Evolutionary conservation across 176 grass and related monocot genomes (phyloP).

Genomic region (Themeda triandra): DNA sequence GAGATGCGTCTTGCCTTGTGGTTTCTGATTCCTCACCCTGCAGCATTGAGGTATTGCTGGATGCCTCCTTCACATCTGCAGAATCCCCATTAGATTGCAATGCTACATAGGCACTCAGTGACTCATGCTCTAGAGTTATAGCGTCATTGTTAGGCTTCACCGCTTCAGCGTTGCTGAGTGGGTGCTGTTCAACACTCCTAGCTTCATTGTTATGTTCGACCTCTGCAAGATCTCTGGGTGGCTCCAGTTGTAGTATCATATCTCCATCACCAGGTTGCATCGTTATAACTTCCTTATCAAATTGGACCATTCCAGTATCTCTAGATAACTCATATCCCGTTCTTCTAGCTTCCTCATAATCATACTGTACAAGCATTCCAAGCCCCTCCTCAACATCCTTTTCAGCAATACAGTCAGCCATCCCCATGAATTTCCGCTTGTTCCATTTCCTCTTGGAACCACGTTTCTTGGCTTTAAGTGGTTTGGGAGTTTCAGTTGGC

Average conservation of each 20-base stretch:
- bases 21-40: background rate
- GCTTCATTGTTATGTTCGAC: background rate
- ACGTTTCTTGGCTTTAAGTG: constrained; percentile 56
- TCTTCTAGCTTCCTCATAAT: background rate
- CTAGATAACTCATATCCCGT: too few species aligned
- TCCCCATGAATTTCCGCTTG: constrained; percentile 53
- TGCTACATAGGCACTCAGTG: background rate
- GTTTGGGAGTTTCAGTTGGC: constrained; percentile 20
- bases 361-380: background rate
- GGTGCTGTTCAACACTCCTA: background rate
- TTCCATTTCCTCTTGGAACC: constrained; percentile 78
- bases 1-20: background rate
- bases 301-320: background rate
- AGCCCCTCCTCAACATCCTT: constrained; percentile 24
- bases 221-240: background rate
- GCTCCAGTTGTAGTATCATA: background rate
- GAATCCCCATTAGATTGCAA: background rate
- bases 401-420: constrained; percentile 22
- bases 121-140: background rate
- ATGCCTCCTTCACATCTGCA: background rate
- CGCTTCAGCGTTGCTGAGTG: background rate
- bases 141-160: background rate
- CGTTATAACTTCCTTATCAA: too few species aligned
- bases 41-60: background rate
- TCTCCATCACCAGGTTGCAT: too few species aligned